Conservation (phyloP, 257 asterid genomes). For the Sherardia arvensis region DNA sequence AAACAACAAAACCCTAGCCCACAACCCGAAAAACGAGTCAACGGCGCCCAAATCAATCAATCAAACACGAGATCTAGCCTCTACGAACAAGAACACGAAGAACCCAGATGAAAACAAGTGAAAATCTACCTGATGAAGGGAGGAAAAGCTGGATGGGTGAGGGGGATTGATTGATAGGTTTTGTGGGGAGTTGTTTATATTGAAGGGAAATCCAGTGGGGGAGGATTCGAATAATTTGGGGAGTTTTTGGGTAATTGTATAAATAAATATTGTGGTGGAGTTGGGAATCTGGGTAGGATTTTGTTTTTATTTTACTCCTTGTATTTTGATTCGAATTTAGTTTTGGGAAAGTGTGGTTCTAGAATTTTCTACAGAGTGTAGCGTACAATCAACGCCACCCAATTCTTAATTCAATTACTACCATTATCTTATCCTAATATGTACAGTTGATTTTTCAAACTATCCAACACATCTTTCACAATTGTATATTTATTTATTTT, state of each 20-base stretch:
- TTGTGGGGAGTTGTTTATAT: neutral
- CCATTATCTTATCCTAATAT: no score
- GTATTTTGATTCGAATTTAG: no score
- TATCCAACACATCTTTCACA: no score
- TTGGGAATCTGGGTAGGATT: neutral
- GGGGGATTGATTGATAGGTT: neutral
- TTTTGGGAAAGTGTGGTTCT: slow-evolving; percentile 6
- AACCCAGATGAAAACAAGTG: neutral
- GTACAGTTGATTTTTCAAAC: no score
- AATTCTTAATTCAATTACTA: neutral
- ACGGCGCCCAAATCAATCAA: neutral
- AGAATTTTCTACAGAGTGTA: slow-evolving; percentile 12
- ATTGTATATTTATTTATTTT: no score
- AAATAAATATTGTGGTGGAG: neutral
- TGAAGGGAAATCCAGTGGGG: neutral
- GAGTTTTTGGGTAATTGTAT: neutral
- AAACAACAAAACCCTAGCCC: neutral
- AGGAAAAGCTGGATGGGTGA: neutral
- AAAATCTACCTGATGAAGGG: neutral
- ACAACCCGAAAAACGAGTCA: neutral
- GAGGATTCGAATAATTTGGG: slow-evolving; percentile 14
- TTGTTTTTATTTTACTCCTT: no score
- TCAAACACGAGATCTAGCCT: slow-evolving; percentile 22
- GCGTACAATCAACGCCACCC: slow-evolving; percentile 24
- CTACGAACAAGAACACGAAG: neutral